Percentiles rank a stretch among this genome's conserved stretches.
These are phyloP conservation scores for Beauveria australis DNA, from an alignment of 2,329 filamentous ascomycete species.

Conservation along the genomic window DNA sequence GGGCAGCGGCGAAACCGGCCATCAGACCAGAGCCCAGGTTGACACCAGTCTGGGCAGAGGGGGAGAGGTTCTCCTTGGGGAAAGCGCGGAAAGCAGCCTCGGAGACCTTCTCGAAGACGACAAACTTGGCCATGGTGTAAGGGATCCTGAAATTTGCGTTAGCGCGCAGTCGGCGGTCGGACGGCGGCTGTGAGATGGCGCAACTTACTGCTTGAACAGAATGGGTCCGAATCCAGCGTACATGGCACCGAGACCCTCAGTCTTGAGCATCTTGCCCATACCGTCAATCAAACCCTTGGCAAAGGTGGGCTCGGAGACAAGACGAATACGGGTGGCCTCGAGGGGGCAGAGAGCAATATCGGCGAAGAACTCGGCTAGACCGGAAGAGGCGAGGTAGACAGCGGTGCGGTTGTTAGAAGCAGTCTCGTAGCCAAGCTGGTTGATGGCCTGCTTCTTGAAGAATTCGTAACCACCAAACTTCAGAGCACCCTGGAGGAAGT, in stretches of 20 bases:
- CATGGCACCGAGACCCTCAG: slow-evolving; percentile 70
- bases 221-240: slow-evolving; percentile 79
- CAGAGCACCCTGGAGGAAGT: slow-evolving; percentile 82
- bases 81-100: slow-evolving; percentile 61
- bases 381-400: slow-evolving; percentile 62
- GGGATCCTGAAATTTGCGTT: slow-evolving; percentile 50
- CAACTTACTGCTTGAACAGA: slow-evolving; percentile 45
- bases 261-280: slow-evolving; percentile 67
- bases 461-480: slow-evolving; percentile 87
- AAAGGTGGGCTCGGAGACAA: slow-evolving; percentile 73
- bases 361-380: slow-evolving; percentile 52
- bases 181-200: no score
- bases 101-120: slow-evolving; percentile 83
- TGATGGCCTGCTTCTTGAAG: slow-evolving; percentile 81
- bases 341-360: slow-evolving; percentile 76
- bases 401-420: slow-evolving; percentile 64
- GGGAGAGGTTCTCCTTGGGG: slow-evolving; percentile 64
- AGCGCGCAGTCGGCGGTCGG: neutral
- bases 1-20: slow-evolving; percentile 71
- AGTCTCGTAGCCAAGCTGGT: slow-evolving; percentile 62
- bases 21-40: slow-evolving; percentile 57
- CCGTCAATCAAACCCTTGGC: slow-evolving; percentile 64
- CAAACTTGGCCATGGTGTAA: slow-evolving; percentile 94
- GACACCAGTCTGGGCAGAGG: slow-evolving; percentile 64
- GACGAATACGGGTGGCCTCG: slow-evolving; percentile 79